These are phyloP conservation scores for Populus alba DNA, from an alignment of 345 rosid species.

Conservation along the genomic window DNA sequence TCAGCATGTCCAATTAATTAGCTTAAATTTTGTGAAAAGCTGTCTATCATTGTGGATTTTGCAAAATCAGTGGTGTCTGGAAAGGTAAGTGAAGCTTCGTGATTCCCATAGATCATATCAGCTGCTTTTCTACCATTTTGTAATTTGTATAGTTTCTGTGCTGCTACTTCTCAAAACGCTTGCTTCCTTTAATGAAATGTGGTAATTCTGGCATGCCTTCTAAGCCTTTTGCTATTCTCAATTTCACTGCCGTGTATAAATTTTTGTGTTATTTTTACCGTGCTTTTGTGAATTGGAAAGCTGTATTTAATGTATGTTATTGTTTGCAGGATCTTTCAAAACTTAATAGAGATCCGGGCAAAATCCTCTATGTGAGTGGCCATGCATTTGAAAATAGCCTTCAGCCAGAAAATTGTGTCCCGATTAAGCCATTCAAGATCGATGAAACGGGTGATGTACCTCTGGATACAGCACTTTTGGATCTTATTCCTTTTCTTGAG, in stretches of 20 bases:
- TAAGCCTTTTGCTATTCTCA: background rate
- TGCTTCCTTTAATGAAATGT: background rate
- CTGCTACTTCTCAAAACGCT: background rate
- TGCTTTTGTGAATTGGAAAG: background rate
- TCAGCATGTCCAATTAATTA: background rate
- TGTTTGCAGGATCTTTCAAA: constrained; percentile 86
- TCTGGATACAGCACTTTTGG: constrained; percentile 77
- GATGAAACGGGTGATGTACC: constrained; percentile 41
- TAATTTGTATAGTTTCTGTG: background rate
- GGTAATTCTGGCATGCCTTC: background rate
- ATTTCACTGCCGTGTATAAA: background rate
- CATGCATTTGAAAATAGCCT: constrained; percentile 76
- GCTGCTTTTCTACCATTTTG: background rate
- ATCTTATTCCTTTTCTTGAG: constrained; percentile 96
- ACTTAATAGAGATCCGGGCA: constrained; percentile 85
- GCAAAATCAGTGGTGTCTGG: background rate
- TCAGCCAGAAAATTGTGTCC: constrained; percentile 87
- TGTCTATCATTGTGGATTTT: background rate
- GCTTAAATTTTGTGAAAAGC: background rate
- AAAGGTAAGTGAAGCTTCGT: background rate
- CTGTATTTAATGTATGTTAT: constrained; percentile 7
- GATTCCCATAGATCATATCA: background rate
- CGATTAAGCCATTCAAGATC: constrained; percentile 73
- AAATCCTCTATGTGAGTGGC: constrained; percentile 74
- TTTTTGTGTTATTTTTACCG: background rate